Conservation (phyloP, 2,329 filamentous ascomycete genomes). For the Trichoderma pleuroti region DNA sequence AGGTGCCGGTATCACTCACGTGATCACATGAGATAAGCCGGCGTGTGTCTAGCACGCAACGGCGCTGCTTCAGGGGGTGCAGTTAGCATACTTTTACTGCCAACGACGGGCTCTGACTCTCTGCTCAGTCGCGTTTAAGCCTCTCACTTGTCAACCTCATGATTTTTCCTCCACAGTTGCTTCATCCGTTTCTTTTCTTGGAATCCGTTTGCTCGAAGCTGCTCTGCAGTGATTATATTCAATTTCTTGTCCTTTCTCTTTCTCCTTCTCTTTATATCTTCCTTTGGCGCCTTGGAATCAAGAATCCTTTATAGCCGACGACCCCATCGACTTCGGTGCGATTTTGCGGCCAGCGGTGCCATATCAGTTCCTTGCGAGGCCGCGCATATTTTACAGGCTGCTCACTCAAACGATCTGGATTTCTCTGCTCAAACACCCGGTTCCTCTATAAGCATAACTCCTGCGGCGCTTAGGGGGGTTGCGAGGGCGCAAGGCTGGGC, state of each 20-base stretch:
- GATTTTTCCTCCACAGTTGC: background rate
- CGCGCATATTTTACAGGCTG: background rate
- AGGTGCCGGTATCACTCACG: background rate
- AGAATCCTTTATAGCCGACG: background rate
- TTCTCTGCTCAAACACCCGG: background rate
- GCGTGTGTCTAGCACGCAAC: background rate
- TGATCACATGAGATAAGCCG: background rate
- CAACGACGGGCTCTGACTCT: constrained; percentile 3
- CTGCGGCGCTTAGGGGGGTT: background rate
- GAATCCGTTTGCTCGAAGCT: background rate
- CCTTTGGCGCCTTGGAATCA: background rate
- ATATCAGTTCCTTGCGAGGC: background rate
- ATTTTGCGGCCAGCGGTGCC: background rate
- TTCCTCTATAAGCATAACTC: background rate
- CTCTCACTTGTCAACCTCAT: background rate
- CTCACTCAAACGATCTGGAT: background rate
- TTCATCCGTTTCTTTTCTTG: background rate
- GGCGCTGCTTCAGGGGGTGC: background rate
- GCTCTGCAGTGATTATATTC: background rate
- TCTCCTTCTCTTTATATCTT: background rate
- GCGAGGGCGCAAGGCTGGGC: background rate
- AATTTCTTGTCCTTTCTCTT: background rate
- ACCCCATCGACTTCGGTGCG: background rate
- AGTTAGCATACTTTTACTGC: constrained; percentile 5
- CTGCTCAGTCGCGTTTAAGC: constrained; percentile 8